These are phyloP conservation scores for Neonectria punicea DNA, from an alignment of 2,329 filamentous ascomycete species.

Conservation along the genomic window DNA sequence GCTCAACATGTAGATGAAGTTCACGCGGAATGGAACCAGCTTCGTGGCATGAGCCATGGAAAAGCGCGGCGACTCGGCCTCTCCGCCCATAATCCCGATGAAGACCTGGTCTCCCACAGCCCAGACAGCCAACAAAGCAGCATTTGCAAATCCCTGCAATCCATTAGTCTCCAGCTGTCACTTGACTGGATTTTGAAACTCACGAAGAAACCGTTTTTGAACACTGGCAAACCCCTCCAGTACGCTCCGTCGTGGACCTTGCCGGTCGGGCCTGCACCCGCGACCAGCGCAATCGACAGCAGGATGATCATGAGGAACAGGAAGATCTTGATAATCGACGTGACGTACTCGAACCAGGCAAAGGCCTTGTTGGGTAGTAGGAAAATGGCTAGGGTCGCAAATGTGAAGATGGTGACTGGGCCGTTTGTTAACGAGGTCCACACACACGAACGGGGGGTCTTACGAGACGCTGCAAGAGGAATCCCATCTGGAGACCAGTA, in stretches of 20 bases:
- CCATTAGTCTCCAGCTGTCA: background rate
- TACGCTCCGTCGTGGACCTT: conserved; percentile 12
- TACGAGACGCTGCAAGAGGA: no score
- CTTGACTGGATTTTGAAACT: no score
- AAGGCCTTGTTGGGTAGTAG: conserved; percentile 16
- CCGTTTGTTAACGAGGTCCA: no score
- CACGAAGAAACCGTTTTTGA: conserved; percentile 18
- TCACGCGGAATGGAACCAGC: no score
- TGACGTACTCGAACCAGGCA: conserved; percentile 19
- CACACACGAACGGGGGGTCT: no score
- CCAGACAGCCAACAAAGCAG: conserved; percentile 21
- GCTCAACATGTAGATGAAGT: no score
- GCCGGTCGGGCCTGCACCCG: conserved; percentile 12
- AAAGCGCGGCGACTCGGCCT: no score
- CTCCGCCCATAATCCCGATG: no score
- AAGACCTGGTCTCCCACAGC: no score
- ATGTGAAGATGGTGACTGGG: no score
- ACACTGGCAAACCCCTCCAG: conserved; percentile 8
- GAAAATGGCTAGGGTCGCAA: background rate
- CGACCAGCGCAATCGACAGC: conserved; percentile 14
- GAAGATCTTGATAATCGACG: conserved; percentile 18
- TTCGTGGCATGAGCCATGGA: no score
- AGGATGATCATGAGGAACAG: conserved; percentile 20
- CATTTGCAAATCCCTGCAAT: conserved; percentile 33
- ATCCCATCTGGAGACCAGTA: no score